A percentile compares a stretch with the other conserved stretches of the same genome.
These are phyloP conservation scores for Pulveroboletus sp. DNA, from an alignment of 768 basidiomycete species.

Conservation along the genomic window DNA sequence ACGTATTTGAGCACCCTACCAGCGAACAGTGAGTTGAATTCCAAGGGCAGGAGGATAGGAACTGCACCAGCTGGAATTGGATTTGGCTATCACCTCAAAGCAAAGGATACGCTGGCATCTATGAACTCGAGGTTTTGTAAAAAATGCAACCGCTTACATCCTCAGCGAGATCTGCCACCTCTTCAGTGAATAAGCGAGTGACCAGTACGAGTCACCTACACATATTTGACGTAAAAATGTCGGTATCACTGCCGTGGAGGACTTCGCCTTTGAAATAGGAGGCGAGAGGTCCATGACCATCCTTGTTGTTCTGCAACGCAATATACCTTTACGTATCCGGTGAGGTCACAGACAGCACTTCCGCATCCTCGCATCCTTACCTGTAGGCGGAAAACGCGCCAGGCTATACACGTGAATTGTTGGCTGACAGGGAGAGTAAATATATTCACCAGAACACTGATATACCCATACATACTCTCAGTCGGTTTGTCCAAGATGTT, in stretches of 20 bases:
- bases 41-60: slow-evolving; percentile 1
- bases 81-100: slow-evolving; percentile 74
- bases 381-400: slow-evolving; percentile 92
- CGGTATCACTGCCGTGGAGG: slow-evolving; percentile 76
- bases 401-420: slow-evolving; percentile 45
- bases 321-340: slow-evolving; percentile 52
- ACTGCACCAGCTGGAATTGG: slow-evolving; percentile 69
- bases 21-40: slow-evolving; percentile 10
- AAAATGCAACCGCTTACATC: slow-evolving; percentile 50
- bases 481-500: slow-evolving; percentile 89
- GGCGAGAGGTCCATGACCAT: slow-evolving; percentile 81
- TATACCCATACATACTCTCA: slow-evolving; percentile 91
- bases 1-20: slow-evolving; percentile 94
- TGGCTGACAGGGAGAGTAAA: neutral
- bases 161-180: slow-evolving; percentile 73
- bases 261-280: slow-evolving; percentile 98
- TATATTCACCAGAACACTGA: slow-evolving; percentile 74
- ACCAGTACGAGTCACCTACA: slow-evolving; percentile 45
- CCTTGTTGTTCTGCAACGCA: slow-evolving; percentile 80
- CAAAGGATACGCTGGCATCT: slow-evolving; percentile 71
- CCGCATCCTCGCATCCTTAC: slow-evolving; percentile 23
- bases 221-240: slow-evolving; percentile 96
- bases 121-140: neutral
- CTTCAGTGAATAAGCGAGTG: slow-evolving; percentile 5
- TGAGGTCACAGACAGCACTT: neutral